Conservation (phyloP, 495 filamentous ascomycete species). For the Daldinia concentrica region DNA sequence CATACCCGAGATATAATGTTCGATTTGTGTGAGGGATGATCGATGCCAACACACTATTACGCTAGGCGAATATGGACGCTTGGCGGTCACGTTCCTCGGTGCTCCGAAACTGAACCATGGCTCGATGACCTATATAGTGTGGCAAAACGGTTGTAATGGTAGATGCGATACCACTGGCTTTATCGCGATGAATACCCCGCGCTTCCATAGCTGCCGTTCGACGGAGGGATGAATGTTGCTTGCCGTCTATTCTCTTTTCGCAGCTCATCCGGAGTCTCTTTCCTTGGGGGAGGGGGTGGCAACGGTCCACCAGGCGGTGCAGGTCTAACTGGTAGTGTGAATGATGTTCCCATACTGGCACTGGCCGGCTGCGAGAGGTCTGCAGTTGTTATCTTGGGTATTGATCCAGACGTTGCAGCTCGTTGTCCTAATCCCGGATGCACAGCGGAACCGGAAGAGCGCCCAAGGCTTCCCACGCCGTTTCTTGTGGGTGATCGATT, state of each 20-base stretch:
- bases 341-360: slow-evolving; percentile 48
- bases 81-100: background rate
- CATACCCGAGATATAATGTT: slow-evolving; percentile 22
- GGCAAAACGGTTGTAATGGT: background rate
- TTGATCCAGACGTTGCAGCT: slow-evolving; percentile 56
- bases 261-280: slow-evolving; percentile 52
- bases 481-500: slow-evolving; percentile 57
- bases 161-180: background rate
- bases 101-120: slow-evolving; percentile 1
- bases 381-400: slow-evolving; percentile 50
- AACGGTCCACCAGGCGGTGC: slow-evolving; percentile 54
- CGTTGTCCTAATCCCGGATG: slow-evolving; percentile 63
- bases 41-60: background rate
- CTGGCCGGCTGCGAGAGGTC: slow-evolving; percentile 41
- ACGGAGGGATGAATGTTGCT: slow-evolving; percentile 53
- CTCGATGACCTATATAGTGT: background rate
- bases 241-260: slow-evolving; percentile 52
- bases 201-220: slow-evolving; percentile 47
- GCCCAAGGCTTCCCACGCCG: slow-evolving; percentile 50
- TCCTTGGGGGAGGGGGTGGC: slow-evolving; percentile 57
- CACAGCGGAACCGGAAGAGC: slow-evolving; percentile 54
- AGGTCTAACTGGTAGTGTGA: slow-evolving; percentile 60
- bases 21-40: slow-evolving; percentile 2
- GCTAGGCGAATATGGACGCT: background rate
- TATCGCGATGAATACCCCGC: slow-evolving; percentile 41